Evolutionary conservation across 768 basidiomycete genomes (phyloP).

Genomic region (Cyathus striatus): DNA sequence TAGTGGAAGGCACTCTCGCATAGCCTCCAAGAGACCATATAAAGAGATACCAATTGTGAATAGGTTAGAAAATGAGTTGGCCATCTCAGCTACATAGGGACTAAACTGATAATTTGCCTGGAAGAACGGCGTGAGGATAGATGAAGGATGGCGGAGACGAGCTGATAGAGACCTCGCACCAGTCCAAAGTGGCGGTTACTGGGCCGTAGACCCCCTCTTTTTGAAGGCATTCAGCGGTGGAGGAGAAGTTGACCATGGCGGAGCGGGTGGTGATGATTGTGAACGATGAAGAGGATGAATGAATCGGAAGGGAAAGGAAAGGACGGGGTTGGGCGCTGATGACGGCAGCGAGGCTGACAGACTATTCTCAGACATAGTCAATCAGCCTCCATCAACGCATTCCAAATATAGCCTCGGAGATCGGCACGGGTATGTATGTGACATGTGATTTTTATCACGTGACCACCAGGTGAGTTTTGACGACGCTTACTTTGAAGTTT

Average conservation of each 20-base stretch:
- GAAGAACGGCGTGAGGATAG: constrained; percentile 1
- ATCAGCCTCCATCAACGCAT: no score
- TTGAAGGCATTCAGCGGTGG: constrained; percentile 25
- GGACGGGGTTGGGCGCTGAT: no score
- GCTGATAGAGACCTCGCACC: constrained; percentile 53
- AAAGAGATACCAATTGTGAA: constrained; percentile 51
- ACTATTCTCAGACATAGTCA: no score
- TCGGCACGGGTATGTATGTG: no score
- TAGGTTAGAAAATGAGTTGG: constrained; percentile 70
- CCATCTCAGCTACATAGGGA: constrained; percentile 72
- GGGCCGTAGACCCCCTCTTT: constrained; percentile 53
- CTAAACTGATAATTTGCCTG: constrained; percentile 78
- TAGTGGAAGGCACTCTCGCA: constrained; percentile 28
- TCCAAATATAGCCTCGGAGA: no score
- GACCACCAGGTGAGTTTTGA: no score
- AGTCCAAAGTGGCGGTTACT: constrained; percentile 66
- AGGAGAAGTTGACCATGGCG: constrained; percentile 29
- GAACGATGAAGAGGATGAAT: not conserved
- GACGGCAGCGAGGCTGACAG: no score
- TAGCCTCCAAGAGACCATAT: constrained; percentile 36
- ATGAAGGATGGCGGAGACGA: not conserved
- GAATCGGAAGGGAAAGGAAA: no score
- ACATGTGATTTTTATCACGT: no score
- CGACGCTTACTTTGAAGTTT: no score
- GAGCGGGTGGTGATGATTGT: constrained; percentile 1